These are phyloP conservation scores for Inga laurina DNA, from an alignment of 306 rosid species.

Conservation along the genomic window DNA sequence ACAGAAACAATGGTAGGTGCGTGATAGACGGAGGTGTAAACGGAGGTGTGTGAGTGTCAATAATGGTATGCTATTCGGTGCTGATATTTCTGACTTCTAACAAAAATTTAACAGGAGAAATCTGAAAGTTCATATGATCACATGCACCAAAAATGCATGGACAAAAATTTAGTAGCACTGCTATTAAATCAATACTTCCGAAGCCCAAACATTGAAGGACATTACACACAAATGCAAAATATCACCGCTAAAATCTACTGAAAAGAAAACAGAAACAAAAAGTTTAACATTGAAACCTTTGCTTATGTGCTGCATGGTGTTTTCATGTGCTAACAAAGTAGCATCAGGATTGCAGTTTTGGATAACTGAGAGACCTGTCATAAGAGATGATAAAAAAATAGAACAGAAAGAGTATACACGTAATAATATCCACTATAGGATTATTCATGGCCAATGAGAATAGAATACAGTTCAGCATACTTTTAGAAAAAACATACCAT, in stretches of 20 bases:
- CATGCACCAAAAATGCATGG: slow-evolving; percentile 8
- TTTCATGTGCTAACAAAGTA: slow-evolving; percentile 70
- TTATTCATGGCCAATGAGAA: slow-evolving; percentile 12
- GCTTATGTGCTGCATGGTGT: slow-evolving; percentile 71
- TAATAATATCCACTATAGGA: background rate
- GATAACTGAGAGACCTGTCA: slow-evolving; percentile 81
- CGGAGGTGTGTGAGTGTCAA: too few species aligned
- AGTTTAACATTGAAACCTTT: slow-evolving; percentile 49
- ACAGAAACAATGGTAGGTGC: too few species aligned
- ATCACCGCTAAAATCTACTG: slow-evolving; percentile 10
- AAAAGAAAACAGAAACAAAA: slow-evolving; percentile 25
- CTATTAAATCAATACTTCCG: slow-evolving; percentile 3
- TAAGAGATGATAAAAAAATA: slow-evolving; percentile 5
- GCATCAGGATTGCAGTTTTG: slow-evolving; percentile 85
- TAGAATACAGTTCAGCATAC: background rate
- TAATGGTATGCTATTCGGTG: too few species aligned
- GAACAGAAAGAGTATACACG: background rate
- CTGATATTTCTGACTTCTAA: too few species aligned
- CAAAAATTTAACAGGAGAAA: background rate
- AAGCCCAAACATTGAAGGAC: slow-evolving; percentile 26
- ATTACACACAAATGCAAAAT: background rate
- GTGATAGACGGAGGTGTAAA: too few species aligned
- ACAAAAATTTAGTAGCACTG: background rate
- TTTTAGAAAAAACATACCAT: slow-evolving; percentile 55
- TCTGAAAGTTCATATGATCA: background rate